Evolutionary conservation across 2,329 filamentous ascomycete genomes (phyloP), one percentile per base, ranked within the genome.

Genomic region (Chaetothyriales sp.): DNA sequence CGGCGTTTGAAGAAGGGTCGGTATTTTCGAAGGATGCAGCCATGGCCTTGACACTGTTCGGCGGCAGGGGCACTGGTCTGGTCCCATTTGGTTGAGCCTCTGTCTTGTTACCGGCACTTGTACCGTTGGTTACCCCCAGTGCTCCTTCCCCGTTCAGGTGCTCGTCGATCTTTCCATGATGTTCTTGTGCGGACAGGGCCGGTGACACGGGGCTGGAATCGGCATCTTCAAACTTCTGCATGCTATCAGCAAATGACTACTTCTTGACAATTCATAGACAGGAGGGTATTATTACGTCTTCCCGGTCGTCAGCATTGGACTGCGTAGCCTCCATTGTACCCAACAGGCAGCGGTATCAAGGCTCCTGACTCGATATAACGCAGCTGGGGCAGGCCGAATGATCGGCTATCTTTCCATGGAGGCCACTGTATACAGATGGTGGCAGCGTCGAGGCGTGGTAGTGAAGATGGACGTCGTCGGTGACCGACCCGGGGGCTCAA

Each of bases 221-320:
- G 50, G 86, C 87, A 73, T 95, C 87, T 69, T 94, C 86, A 62
- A 93, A 94, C 15, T 77, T 78, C 61, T 89, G 83, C 82, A 86
- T 64, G 18, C 12, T n/a, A 44, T 55, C 19, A 58, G 47, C 26
- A 26, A 50, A 7, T 15, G 25, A 12, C 44, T 43, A 2, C 12
- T 22, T 18, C 28, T 42, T 8, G 5, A 18, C 18, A 52, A 43
- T 25, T n/a, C 46, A 45, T 44, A 50, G 43, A 47, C 8, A 15
- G 46, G 32, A 51, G 46, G 45, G 48, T 28, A n/a, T 32, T 49
- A 57, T 26, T 59, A 71, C 68, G 61, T 65, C 67, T 64, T 69
- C 67, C 53, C 68, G 67, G 54, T 70, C 68, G 55, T 67, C 67
- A 52, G 64, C 61, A 53, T 60, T 66, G 47, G 67, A 65, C 51